Evolutionary conservation across 148 eudicot genomes (phyloP).

Genomic region (Amaranthus palmeri): DNA sequence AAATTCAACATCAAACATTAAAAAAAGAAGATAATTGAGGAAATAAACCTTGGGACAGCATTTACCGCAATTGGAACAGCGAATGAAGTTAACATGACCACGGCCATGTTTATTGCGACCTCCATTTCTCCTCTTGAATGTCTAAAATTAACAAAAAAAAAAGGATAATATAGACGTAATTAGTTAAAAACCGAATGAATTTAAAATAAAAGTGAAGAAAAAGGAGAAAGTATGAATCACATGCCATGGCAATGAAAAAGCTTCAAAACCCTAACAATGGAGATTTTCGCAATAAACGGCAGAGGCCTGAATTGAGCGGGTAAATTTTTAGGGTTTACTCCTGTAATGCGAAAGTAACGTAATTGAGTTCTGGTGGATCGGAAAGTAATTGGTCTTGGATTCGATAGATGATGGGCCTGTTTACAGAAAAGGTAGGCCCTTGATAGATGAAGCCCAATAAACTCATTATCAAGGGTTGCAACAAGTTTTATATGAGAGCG

Average conservation of each 20-base stretch:
- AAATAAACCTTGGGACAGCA: slow-evolving; percentile 22
- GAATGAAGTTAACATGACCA: slow-evolving; percentile 34
- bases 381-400: too few species aligned
- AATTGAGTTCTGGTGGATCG: too few species aligned
- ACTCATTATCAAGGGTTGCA: too few species aligned
- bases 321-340: background rate
- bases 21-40: background rate
- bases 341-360: background rate
- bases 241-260: slow-evolving; percentile 2
- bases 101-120: slow-evolving; percentile 40
- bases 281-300: background rate
- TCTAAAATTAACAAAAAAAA: slow-evolving; percentile 14
- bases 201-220: background rate
- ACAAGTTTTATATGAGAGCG: too few species aligned
- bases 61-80: slow-evolving; percentile 37
- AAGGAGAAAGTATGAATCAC: background rate
- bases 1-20: background rate
- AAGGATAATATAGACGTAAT: background rate
- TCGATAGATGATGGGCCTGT: too few species aligned
- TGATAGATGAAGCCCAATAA: too few species aligned
- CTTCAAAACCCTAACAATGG: background rate
- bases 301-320: background rate
- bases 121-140: slow-evolving; percentile 43
- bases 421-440: too few species aligned
- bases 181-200: background rate